phyloP scores from a whole-genome alignment of 2,329 filamentous ascomycete species.

The Pestalotiopsis fici region DNA sequence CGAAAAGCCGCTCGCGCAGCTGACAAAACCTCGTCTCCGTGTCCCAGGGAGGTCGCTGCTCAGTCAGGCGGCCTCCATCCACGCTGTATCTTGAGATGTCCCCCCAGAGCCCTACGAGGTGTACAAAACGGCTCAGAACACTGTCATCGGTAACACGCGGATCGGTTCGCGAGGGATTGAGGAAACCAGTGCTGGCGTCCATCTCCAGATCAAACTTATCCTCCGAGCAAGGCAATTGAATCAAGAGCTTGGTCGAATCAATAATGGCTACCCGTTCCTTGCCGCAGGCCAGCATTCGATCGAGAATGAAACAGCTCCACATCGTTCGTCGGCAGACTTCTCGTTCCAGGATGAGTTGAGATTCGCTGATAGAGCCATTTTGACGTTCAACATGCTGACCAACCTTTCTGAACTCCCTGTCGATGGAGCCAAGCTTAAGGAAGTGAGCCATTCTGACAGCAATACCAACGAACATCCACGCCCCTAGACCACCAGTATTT shows the following conservation, averaged over 20 bases:
- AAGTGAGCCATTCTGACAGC: slow-evolving; percentile 66
- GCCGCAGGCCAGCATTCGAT: slow-evolving; percentile 68
- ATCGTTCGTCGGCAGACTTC: slow-evolving; percentile 71
- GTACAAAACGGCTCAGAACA: slow-evolving; percentile 53
- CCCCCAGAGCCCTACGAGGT: slow-evolving; percentile 61
- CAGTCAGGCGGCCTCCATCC: slow-evolving; percentile 50
- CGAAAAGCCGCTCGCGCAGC: slow-evolving; percentile 50
- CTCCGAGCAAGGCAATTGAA: slow-evolving; percentile 70
- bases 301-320: slow-evolving; percentile 74
- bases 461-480: slow-evolving; percentile 67
- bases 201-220: slow-evolving; percentile 63
- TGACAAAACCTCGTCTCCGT: slow-evolving; percentile 53
- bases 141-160: slow-evolving; percentile 40
- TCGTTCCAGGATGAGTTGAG: slow-evolving; percentile 51
- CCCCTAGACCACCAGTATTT: slow-evolving; percentile 52
- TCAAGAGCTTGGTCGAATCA: slow-evolving; percentile 57
- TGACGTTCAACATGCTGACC: slow-evolving; percentile 13
- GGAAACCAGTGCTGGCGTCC: slow-evolving; percentile 54
- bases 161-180: slow-evolving; percentile 27
- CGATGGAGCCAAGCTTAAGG: slow-evolving; percentile 61
- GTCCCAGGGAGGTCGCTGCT: slow-evolving; percentile 61
- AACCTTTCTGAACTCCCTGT: slow-evolving; percentile 32
- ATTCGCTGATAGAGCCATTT: slow-evolving; percentile 19
- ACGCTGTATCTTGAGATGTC: slow-evolving; percentile 60
- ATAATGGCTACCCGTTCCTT: slow-evolving; percentile 62